phyloP scores from a whole-genome alignment of 2,329 filamentous ascomycete species.

The Neonectria sp. region DNA sequence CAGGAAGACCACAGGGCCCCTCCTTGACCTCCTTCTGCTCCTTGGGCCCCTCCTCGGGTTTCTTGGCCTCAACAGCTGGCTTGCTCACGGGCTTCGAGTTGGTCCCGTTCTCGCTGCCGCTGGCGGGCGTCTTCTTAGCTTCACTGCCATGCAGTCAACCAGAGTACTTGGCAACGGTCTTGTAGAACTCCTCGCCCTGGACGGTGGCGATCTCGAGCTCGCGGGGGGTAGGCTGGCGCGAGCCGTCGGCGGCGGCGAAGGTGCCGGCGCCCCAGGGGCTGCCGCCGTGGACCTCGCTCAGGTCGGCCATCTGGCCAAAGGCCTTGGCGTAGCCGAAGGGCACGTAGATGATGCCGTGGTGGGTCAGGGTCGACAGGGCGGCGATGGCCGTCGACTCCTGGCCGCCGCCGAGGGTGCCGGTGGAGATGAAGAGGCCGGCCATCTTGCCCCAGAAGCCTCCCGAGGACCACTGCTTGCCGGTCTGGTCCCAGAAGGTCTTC shows the following conservation, averaged over 20 bases:
- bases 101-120: constrained; percentile 38
- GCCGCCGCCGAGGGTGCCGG: constrained; percentile 87
- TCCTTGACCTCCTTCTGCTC: constrained; percentile 66
- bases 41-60: constrained; percentile 43
- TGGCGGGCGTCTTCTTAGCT: constrained; percentile 46
- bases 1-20: constrained; percentile 83
- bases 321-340: constrained; percentile 91
- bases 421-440: constrained; percentile 91
- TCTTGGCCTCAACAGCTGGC: constrained; percentile 35
- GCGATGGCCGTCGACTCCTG: constrained; percentile 91
- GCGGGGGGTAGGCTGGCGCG: constrained; percentile 80
- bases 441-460: constrained; percentile 90
- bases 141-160: constrained; percentile 83
- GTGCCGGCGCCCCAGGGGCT: constrained; percentile 95
- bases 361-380: constrained; percentile 86
- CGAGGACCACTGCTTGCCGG: constrained; percentile 85
- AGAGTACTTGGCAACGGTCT: constrained; percentile 78
- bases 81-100: constrained; percentile 40
- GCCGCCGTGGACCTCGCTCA: constrained; percentile 88
- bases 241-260: constrained; percentile 84
- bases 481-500: constrained; percentile 94
- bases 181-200: constrained; percentile 91
- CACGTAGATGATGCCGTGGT: constrained; percentile 98
- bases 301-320: constrained; percentile 79
- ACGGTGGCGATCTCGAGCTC: constrained; percentile 85